Percentiles rank a stretch among this genome's conserved stretches.
Conservation (phyloP, 345 rosid species). For the Carallia brachiata region DNA sequence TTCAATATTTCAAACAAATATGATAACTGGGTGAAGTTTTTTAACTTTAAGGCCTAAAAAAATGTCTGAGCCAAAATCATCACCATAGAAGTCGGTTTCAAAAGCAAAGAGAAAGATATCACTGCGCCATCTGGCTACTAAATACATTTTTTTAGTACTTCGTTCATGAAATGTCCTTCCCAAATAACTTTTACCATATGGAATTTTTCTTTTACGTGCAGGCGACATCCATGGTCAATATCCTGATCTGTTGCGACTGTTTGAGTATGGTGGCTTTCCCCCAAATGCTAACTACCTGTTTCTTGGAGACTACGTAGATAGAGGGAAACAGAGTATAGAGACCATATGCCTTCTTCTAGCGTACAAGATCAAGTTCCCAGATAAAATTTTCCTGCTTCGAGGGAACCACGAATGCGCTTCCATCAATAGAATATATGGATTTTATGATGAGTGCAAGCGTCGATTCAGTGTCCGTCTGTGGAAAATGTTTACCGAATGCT, state of each 20-base stretch:
- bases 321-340: constrained; percentile 53
- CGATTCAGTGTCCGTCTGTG: constrained; percentile 52
- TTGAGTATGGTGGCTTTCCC: constrained; percentile 49
- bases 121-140: background rate
- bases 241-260: constrained; percentile 44
- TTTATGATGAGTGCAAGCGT: constrained; percentile 57
- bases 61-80: too few relatives aligned
- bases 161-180: background rate
- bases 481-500: constrained; percentile 51
- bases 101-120: too few relatives aligned
- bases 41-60: too few relatives aligned
- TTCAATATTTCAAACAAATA: too few relatives aligned
- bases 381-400: constrained; percentile 48
- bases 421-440: constrained; percentile 53
- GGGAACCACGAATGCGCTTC: constrained; percentile 58
- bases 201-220: constrained; percentile 13
- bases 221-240: constrained; percentile 54
- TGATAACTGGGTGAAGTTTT: too few relatives aligned
- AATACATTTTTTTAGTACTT: background rate
- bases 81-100: too few relatives aligned
- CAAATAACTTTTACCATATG: background rate
- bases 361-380: constrained; percentile 50
- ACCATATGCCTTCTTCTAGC: constrained; percentile 49
- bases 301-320: constrained; percentile 56
- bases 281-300: constrained; percentile 46